Evolutionary conservation across 192 early-diverging fungal species (phyloP), one percentile per base, ranked within the genome.

Genomic region (Coemansia sp.): DNA sequence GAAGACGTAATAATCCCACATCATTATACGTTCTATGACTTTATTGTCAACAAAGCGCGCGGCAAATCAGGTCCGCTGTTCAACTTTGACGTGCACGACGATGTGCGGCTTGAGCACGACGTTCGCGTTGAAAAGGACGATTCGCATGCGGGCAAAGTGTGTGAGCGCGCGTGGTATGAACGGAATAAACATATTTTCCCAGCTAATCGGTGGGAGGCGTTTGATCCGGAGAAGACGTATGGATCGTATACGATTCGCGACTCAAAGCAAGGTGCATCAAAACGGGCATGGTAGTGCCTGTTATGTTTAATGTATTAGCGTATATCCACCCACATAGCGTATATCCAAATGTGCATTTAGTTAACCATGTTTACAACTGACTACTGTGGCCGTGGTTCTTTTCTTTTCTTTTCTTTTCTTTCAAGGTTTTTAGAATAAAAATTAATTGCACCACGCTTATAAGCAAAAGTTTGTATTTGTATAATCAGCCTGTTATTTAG

Each of bases 1-100:
- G 94, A 96, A 78, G 94, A 96, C 85, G 70, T 98, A 57, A 95
- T 98, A 57, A 93, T 98, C 61, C 96, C 96, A 19, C 94, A 96
- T 65, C 89, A 92, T 61, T 89, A 88, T 62, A 88, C 91, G 22
- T 92, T 93, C 66, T 98, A 98, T 79, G 96, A 98, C 72, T 94
- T 98, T 65, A 96, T 96, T 38, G 77, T 96, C 63, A 96, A 94
- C 82, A 93, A 93, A 70, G 90, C 91, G 35, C 84, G 96, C n/a
- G 96, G 94, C 29, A 98, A 98, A 64, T 94, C 93, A 2, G 96
- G 96, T 2, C 94, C 96, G 4, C 57, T 98, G 58, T 98, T 98
- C 67, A 88, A 81, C 48, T 98, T 98, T 84, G 93, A 94, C 68
- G 94, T 96, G 0, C 91, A 93, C 56, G 94, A 96, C 51, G 94